Conservation (phyloP, 805 yeast species). For the Ogataea henricii region DNA sequence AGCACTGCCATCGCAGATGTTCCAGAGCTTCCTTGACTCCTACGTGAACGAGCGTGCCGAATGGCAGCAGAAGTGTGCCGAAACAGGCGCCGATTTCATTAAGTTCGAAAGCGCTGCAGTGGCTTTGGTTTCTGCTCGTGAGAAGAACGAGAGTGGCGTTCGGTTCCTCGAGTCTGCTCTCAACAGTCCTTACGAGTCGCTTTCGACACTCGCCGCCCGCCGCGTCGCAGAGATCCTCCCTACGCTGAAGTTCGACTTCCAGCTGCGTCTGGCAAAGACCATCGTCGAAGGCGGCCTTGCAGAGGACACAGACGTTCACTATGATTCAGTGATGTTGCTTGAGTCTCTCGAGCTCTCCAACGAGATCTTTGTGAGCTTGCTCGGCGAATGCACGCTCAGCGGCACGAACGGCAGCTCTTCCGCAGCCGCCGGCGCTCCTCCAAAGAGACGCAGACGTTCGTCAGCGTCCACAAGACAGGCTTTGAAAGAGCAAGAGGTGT, state of each 20-base stretch:
- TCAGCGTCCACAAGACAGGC: conserved; percentile 75
- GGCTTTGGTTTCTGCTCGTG: conserved; percentile 61
- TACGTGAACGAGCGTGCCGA: conserved; percentile 50
- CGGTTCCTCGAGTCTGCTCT: conserved; percentile 61
- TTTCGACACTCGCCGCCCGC: conserved; percentile 50
- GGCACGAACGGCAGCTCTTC: conserved; percentile 13
- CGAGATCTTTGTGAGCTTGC: conserved; percentile 57
- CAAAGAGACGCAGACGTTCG: conserved; percentile 83
- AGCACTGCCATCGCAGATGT: conserved; percentile 48
- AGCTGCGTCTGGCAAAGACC: conserved; percentile 57
- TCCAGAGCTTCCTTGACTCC: conserved; percentile 44
- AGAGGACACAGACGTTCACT: conserved; percentile 41
- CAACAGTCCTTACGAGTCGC: conserved; percentile 42
- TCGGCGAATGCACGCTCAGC: conserved; percentile 44
- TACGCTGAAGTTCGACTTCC: conserved; percentile 56
- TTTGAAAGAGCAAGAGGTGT: conserved; percentile 70
- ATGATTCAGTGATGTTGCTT: conserved; percentile 55
- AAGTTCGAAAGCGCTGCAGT: conserved; percentile 61
- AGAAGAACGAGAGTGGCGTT: conserved; percentile 56
- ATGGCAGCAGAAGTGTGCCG: conserved; percentile 46
- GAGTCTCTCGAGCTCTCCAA: conserved; percentile 57
- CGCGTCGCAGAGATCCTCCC: conserved; percentile 59
- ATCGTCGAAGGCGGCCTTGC: conserved; percentile 48
- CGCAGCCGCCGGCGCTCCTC: conserved; percentile 35
- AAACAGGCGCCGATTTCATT: conserved; percentile 51